These are phyloP conservation scores for Yueomyces sp. DNA, from an alignment of 805 yeast species.

Conservation along the genomic window DNA sequence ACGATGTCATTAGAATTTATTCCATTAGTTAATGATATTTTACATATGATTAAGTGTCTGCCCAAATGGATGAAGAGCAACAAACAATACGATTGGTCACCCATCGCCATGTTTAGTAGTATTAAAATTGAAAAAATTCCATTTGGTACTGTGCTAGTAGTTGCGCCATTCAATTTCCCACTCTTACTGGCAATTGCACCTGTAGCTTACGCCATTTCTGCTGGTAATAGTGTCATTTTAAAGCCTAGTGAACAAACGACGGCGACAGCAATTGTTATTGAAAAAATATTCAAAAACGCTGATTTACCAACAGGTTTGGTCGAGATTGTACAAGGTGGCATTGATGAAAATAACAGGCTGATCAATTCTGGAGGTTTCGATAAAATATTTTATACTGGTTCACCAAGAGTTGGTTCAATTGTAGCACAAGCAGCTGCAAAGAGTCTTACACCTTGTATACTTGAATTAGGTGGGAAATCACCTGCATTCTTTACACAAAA, in stretches of 20 bases:
- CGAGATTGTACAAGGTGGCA: conserved; percentile 59
- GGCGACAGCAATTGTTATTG: conserved; percentile 39
- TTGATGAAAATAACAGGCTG: conserved; percentile 45
- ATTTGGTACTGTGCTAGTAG: conserved; percentile 56
- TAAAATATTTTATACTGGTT: conserved; percentile 80
- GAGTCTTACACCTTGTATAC: conserved; percentile 60
- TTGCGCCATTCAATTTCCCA: conserved; percentile 35
- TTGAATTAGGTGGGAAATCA: conserved; percentile 89
- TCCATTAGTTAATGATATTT: conserved; percentile 39
- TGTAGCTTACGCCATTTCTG: conserved; percentile 67
- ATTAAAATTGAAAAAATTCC: conserved; percentile 29
- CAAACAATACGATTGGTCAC: conserved; percentile 19
- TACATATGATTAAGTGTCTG: conserved; percentile 44
- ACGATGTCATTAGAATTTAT: conserved; percentile 45
- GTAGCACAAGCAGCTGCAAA: conserved; percentile 77
- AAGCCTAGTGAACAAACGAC: conserved; percentile 72
- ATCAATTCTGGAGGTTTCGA: conserved; percentile 52
- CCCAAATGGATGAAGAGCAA: conserved; percentile 48
- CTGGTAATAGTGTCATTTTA: conserved; percentile 68
- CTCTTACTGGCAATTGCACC: conserved; percentile 49
- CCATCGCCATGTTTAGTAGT: conserved; percentile 26
- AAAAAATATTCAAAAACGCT: conserved; percentile 38
- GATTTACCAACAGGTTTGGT: conserved; percentile 41
- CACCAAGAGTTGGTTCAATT: conserved; percentile 58
- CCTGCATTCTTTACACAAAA: conserved; percentile 60